Evolutionary conservation across 1,284 basidiomycete species (phyloP), one percentile per base, ranked within the genome.

Genomic region (Pholiota adiposa): DNA sequence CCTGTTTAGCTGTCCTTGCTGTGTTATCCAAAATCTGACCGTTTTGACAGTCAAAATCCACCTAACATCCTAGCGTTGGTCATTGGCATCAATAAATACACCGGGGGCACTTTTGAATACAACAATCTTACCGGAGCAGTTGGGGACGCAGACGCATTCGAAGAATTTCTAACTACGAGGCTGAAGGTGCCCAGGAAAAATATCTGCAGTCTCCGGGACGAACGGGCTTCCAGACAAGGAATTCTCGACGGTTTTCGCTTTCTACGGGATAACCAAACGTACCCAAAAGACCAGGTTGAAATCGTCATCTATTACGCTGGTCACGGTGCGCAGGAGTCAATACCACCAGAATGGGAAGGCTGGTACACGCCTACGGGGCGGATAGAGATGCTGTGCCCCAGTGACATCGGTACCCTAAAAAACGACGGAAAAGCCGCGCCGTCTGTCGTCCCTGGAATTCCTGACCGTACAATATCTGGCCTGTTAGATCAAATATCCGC

Each of bases 231-330:
- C 1, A 67, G 77, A 11, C 52, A 58, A 0, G 65, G 36, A 5
- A 77, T 79, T 49, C 54, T 78, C n/a, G 23, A 59, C 7, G 67
- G 59, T 0, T 72, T 80, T 55, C 19, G 58, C 16, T 53, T 61
- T 33, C 69, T 79, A 7, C 46, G 64, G 1, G 59, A 70, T 21
- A 70, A 73, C 52, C 29, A 33, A 1, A 52, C 58, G 8, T 73
- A 75, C 44, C 43, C 61, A 19, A 58, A 62, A 34, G 68, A 69
- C 29, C 62, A 69, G 4, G 65, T 69, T 16, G 69, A 72, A 3
- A 74, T 78, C 34, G 64, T 77, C 40, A 73, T 79, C 44, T 77
- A 71, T 60, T 79, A 70, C 56, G 73, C 77, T 5, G 77, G 77
- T 2, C 77, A 79, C 59, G 77, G 77, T 14, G 65, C 69, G 1